These are phyloP conservation scores for Escallonia rubra DNA, from an alignment of 129 eudicot species.

Conservation along the genomic window DNA sequence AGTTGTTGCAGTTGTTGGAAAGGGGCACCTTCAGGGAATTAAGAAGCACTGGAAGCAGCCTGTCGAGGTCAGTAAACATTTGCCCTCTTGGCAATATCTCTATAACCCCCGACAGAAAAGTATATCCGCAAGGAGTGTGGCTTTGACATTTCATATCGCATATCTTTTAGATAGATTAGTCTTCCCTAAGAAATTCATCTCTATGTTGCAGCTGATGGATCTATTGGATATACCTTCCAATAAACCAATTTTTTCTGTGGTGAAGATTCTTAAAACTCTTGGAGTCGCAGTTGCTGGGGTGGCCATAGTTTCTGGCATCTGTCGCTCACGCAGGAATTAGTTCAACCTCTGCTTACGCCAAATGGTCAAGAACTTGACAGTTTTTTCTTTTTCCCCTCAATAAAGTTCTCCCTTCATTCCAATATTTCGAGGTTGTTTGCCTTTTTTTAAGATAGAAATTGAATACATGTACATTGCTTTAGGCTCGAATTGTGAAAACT, in stretches of 20 bases:
- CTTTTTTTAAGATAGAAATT: no score
- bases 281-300: constrained; percentile 83
- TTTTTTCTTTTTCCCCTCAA: no score
- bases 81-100: no score
- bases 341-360: background rate
- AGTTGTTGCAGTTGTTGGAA: constrained; percentile 98
- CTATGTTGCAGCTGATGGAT: constrained; percentile 42
- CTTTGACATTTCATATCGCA: no score
- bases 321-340: constrained; percentile 65
- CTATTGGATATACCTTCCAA: constrained; percentile 55
- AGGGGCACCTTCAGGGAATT: constrained; percentile 93
- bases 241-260: constrained; percentile 30
- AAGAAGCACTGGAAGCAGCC: constrained; percentile 79
- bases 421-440: no score
- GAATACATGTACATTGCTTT: no score
- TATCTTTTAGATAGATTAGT: no score
- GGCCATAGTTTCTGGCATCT: constrained; percentile 76
- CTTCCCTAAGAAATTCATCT: no score
- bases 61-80: constrained; percentile 55
- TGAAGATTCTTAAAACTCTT: constrained; percentile 47
- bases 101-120: no score
- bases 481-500: no score
- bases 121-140: no score
- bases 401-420: no score
- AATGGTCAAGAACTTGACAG: background rate